phyloP scores from a whole-genome alignment of 2,329 filamentous ascomycete genomes.

The Beauveria bassiana region DNA sequence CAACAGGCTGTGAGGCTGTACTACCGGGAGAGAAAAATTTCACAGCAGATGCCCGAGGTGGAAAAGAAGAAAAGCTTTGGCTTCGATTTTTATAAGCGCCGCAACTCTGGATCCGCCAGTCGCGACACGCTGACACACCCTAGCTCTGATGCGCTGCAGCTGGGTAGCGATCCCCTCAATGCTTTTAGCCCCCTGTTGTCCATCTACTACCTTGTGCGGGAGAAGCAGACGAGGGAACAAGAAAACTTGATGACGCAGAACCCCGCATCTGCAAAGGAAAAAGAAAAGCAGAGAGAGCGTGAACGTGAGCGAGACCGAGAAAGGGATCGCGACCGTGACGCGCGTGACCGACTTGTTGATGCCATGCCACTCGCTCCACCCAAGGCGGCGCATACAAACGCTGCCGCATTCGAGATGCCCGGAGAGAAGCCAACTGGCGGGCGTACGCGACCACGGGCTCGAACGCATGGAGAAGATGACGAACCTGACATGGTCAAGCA shows the following conservation, averaged over 20 bases:
- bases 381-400: constrained; percentile 82
- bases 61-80: constrained; percentile 81
- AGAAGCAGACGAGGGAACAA: constrained; percentile 80
- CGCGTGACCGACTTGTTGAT: constrained; percentile 17
- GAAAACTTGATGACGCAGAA: constrained; percentile 29
- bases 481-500: constrained; percentile 50
- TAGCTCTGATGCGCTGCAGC: constrained; percentile 77
- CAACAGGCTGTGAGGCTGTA: constrained; percentile 70
- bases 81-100: constrained; percentile 94
- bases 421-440: constrained; percentile 83
- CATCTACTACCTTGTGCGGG: constrained; percentile 90
- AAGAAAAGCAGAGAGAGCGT: constrained; percentile 24
- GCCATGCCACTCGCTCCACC: constrained; percentile 67
- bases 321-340: constrained; percentile 18
- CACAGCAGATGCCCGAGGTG: constrained; percentile 50
- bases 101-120: constrained; percentile 74
- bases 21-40: constrained; percentile 57
- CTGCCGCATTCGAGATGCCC: constrained; percentile 75
- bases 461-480: constrained; percentile 94
- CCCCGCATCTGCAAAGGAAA: constrained; percentile 34
- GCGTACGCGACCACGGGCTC: constrained; percentile 72
- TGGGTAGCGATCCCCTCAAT: constrained; percentile 82
- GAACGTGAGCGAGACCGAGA: constrained; percentile 28
- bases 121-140: constrained; percentile 76
- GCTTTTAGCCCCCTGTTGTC: constrained; percentile 89